A percentile compares a stretch with the other conserved stretches of the same genome.
phyloP scores from a whole-genome alignment of 2,329 filamentous ascomycete species.

The Amesomyces nigricolor region DNA sequence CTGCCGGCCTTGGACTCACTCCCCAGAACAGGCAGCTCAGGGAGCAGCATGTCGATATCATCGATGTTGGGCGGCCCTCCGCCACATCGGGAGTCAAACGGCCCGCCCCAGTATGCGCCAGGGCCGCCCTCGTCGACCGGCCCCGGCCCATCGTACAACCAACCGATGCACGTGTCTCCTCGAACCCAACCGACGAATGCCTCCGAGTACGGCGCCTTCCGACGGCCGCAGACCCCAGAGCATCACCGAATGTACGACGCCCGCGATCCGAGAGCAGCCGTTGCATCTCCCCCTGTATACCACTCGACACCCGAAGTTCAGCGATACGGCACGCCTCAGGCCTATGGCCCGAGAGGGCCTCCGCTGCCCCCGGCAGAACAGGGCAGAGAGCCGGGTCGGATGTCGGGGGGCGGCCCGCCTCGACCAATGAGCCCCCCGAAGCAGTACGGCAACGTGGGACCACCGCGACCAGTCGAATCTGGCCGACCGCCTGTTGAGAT shows the following conservation, averaged over 20 bases:
- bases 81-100: constrained; percentile 32
- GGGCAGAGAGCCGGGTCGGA: constrained; percentile 35
- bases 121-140: constrained; percentile 34
- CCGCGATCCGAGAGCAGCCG: constrained; percentile 38
- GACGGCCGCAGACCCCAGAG: constrained; percentile 69
- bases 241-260: constrained; percentile 51
- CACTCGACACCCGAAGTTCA: constrained; percentile 53
- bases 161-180: constrained; percentile 50
- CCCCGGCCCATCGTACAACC: constrained; percentile 42
- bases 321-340: constrained; percentile 55
- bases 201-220: constrained; percentile 56
- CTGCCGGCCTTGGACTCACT: constrained; percentile 48
- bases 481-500: constrained; percentile 39
- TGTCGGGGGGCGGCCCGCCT: constrained; percentile 36
- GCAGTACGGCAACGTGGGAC: constrained; percentile 39
- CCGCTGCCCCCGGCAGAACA: constrained; percentile 44
- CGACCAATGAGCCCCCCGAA: constrained; percentile 50
- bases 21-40: constrained; percentile 41
- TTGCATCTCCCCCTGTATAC: constrained; percentile 44
- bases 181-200: constrained; percentile 48
- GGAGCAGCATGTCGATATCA: constrained; percentile 57
- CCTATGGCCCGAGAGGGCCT: constrained; percentile 47
- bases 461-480: constrained; percentile 44
- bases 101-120: constrained; percentile 38
- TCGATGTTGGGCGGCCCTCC: constrained; percentile 53